phyloP scores from a whole-genome alignment of 805 yeast species.

The Nakazawaea populi region DNA sequence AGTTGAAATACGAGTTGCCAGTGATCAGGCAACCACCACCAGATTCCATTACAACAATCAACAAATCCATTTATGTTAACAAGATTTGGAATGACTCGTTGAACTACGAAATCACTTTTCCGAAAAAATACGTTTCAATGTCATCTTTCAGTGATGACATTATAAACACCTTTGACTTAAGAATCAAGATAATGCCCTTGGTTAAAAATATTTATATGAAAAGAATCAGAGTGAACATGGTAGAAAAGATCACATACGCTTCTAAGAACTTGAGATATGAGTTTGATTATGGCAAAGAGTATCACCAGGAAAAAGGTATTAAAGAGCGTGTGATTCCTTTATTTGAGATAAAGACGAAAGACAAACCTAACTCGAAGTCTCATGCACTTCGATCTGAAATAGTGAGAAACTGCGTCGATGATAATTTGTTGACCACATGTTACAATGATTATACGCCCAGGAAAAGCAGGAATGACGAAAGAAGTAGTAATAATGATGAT shows the following conservation, averaged over 20 bases:
- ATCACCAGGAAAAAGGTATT: conserved; percentile 23
- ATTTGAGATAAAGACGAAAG: conserved; percentile 59
- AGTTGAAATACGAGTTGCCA: conserved; percentile 12
- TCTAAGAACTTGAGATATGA: conserved; percentile 50
- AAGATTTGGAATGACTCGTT: conserved; percentile 69
- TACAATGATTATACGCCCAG: conserved; percentile 26
- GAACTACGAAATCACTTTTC: conserved; percentile 66
- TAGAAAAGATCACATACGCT: conserved; percentile 60
- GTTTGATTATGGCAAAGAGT: conserved; percentile 40
- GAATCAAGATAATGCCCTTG: conserved; percentile 61
- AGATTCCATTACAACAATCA: conserved; percentile 17
- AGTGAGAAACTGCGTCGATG: conserved; percentile 47
- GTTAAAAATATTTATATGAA: conserved; percentile 57
- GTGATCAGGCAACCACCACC: conserved; percentile 27
- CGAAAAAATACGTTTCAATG: conserved; percentile 60
- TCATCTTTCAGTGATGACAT: conserved; percentile 30
- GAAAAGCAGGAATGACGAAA: conserved; percentile 9
- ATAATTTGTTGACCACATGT: conserved; percentile 56
- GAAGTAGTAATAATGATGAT: conserved; percentile 15
- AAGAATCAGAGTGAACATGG: conserved; percentile 57
- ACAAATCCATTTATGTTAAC: conserved; percentile 73
- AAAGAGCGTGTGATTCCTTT: conserved; percentile 52
- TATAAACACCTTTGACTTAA: conserved; percentile 41
- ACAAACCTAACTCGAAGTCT: conserved; percentile 26
- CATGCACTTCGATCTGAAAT: conserved; percentile 54